phyloP scores from a whole-genome alignment of 306 rosid genomes.

The Castanea crenata region DNA sequence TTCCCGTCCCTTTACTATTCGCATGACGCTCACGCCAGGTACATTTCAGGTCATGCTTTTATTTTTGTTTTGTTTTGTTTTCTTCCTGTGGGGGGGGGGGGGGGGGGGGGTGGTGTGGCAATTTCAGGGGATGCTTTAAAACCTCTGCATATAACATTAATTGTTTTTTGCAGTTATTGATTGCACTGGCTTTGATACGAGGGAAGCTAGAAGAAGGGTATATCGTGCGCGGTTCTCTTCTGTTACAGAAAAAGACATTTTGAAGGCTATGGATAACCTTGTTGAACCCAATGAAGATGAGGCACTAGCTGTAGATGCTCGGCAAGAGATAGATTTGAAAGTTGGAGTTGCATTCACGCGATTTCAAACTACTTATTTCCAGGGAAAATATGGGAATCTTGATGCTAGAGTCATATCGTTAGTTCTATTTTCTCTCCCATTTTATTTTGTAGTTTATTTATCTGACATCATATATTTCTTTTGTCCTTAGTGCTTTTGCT shows the following conservation, averaged over 20 bases:
- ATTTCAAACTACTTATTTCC: constrained; percentile 81
- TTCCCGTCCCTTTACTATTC: too few species aligned
- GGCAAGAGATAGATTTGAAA: constrained; percentile 98
- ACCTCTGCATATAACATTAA: not conserved
- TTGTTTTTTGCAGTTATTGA: constrained; percentile 71
- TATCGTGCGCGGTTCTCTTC: constrained; percentile 95
- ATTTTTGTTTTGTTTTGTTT: too few species aligned
- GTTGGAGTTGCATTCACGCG: constrained; percentile 99
- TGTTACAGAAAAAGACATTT: constrained; percentile 85
- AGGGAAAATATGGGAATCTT: constrained; percentile 97
- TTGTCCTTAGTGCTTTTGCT: not conserved
- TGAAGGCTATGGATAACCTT: constrained; percentile 85
- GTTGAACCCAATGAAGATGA: constrained; percentile 78
- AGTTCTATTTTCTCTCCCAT: constrained; percentile 44
- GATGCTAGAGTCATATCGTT: constrained; percentile 95
- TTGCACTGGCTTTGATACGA: constrained; percentile 61
- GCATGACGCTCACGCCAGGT: too few species aligned
- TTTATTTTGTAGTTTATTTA: constrained; percentile 9
- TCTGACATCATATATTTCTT: constrained; percentile 1
- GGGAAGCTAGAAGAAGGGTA: constrained; percentile 45
- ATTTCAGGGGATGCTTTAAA: not conserved
- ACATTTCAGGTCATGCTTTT: too few species aligned
- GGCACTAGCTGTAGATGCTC: constrained; percentile 94
- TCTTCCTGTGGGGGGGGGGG: too few species aligned
- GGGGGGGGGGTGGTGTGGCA: too few species aligned